phyloP scores from a whole-genome alignment of 768 basidiomycete species.

The Naganishia onofrii region DNA sequence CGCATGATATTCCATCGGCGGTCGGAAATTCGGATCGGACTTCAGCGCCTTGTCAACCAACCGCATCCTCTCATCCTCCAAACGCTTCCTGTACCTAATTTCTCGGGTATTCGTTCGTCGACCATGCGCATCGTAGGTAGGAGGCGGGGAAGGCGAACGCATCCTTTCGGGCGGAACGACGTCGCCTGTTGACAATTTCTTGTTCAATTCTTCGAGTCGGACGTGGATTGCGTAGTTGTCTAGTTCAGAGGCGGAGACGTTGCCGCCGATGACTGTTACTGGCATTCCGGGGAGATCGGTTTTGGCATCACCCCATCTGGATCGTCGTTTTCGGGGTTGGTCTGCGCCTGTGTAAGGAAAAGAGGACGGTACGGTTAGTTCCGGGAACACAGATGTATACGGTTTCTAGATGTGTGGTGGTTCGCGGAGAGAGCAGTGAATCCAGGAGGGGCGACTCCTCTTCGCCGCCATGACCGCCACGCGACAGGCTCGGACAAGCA shows the following conservation, averaged over 20 bases:
- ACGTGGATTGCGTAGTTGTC: conserved; percentile 97
- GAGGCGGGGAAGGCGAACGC: conserved; percentile 92
- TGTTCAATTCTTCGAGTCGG: conserved; percentile 93
- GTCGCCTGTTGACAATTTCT: conserved; percentile 88
- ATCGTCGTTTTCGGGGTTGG: conserved; percentile 88
- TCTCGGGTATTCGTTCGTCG: conserved; percentile 97
- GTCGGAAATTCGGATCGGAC: conserved; percentile 95
- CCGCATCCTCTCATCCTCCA: conserved; percentile 65
- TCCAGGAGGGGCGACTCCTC: no score
- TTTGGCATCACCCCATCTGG: conserved; percentile 92
- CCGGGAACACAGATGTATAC: no score
- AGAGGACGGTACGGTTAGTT: background rate
- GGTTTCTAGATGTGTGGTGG: no score
- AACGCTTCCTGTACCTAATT: conserved; percentile 92
- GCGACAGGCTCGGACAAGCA: no score
- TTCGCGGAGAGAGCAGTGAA: no score
- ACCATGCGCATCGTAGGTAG: conserved; percentile 95
- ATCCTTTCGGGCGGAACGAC: conserved; percentile 93
- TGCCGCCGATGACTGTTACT: conserved; percentile 78
- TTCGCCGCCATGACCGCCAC: no score
- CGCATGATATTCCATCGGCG: conserved; percentile 93
- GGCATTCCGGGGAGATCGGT: conserved; percentile 83
- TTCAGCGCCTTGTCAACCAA: conserved; percentile 96
- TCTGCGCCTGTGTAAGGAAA: conserved; percentile 55
- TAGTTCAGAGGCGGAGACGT: conserved; percentile 87